These are phyloP conservation scores for Alternaria arbusti DNA, from an alignment of 2,329 filamentous ascomycete genomes.

Conservation along the genomic window DNA sequence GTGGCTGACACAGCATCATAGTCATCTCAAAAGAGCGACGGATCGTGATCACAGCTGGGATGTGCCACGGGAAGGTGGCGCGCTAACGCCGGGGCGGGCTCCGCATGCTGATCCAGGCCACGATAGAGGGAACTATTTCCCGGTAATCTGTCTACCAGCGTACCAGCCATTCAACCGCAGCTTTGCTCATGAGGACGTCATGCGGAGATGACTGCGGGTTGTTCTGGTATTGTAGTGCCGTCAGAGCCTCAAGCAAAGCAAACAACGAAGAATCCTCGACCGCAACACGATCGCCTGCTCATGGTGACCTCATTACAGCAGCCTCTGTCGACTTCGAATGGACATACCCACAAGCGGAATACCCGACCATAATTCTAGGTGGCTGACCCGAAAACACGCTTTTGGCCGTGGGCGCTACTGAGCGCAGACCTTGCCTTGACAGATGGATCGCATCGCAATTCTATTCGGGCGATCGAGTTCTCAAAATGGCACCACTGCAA, in stretches of 20 bases:
- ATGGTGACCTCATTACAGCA: neutral
- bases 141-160: neutral
- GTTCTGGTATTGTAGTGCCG: neutral
- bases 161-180: neutral
- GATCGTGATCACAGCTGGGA: neutral
- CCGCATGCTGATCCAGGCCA: neutral
- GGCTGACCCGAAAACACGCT: neutral
- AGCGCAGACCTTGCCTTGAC: neutral
- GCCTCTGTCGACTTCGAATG: neutral
- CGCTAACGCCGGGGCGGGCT: neutral
- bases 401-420: neutral
- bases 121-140: neutral
- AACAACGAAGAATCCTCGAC: neutral
- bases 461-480: neutral
- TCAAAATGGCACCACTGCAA: neutral
- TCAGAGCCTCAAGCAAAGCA: neutral
- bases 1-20: neutral
- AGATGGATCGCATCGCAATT: neutral
- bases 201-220: neutral
- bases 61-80: neutral
- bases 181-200: neutral
- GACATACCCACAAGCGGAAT: neutral
- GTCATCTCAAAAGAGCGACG: neutral
- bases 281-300: neutral
- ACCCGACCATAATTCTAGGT: neutral